Base-by-base conservation (phyloP, 139 green algal genomes). In the Edaphochlamys debaryana region DNA sequence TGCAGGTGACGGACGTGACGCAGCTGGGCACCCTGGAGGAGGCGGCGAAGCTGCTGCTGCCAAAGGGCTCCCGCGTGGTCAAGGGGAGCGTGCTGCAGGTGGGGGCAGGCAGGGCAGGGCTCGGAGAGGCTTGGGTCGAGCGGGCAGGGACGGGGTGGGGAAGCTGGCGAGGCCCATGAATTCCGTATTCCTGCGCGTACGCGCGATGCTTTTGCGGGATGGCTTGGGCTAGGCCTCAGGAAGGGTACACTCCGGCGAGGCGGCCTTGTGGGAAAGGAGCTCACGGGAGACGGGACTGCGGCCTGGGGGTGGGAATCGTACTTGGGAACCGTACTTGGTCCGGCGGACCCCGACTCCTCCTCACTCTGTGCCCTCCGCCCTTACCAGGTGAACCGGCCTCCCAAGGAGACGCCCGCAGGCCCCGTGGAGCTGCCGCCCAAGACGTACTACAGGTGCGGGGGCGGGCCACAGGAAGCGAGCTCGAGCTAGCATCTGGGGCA, bases 1-100 rank as follows among this genome's bases (percentile, higher is more conserved):
- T n/a, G n/a, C 79, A 90, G 87, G 79, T 88, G 11, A 79, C 48
- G 11, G 87, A 90, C 79, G 60, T 88, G 32, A 75, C 45, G 60
- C 42, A 78, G n/a, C 67, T 82, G 13, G 87, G 82, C 25, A n/a
- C 62, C 0, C 71, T 85, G 52, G 52, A 87, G 38, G 79, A 79
- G 45, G 79, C 79, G 1, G 87, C 82, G 1, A 58, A 76, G 60
- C 73, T 90, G 42, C 54, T 90, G 29, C 82, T 90, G 68, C 86
- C 86, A 15, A 60, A 69, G 7, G 86, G 80, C 4, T 85, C 76
- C n/a, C 68, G 38, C 11, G 74, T 90, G 64, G 34, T 90, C 60
- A 62, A 45, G 0, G 75, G 40, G 15, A 81, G 60, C 75, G 48
- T 20, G 23, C 62, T 81, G 30, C 60, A 81, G 75, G 75, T 81